Evolutionary conservation across 345 rosid genomes (phyloP).

Genomic region (Pelargonium nanum): DNA sequence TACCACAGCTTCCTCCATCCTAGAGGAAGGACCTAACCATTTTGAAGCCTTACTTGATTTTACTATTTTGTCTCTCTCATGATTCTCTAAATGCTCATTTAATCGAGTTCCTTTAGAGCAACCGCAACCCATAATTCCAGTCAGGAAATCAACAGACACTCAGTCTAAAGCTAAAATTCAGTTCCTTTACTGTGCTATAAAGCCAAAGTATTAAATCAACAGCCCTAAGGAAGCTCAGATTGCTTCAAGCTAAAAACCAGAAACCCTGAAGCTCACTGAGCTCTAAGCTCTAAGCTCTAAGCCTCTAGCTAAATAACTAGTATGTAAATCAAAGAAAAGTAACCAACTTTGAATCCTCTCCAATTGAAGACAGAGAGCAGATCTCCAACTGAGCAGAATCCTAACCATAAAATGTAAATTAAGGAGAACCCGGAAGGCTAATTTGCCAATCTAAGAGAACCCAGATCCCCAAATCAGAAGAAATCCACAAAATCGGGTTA

Average conservation of each 20-base stretch:
- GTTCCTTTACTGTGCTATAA: not conserved
- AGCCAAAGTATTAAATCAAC: not conserved
- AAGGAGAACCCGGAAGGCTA: not conserved
- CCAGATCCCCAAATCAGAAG: not conserved
- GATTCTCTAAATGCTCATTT: not conserved
- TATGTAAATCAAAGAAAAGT: not conserved
- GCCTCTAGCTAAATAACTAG: not conserved
- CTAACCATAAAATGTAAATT: not conserved
- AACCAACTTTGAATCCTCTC: not conserved
- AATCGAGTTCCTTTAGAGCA: not conserved
- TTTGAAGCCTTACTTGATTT: not conserved
- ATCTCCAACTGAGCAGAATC: not conserved
- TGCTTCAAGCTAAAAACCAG: not conserved
- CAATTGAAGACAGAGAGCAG: not conserved
- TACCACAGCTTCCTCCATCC: not conserved
- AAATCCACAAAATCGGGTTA: too few relatives aligned
- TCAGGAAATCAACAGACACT: not conserved
- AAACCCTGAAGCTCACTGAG: not conserved
- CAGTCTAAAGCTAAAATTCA: not conserved
- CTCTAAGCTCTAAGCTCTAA: not conserved
- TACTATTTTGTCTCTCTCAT: not conserved
- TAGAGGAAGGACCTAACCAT: not conserved
- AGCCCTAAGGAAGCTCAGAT: not conserved
- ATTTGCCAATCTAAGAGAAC: too few relatives aligned
- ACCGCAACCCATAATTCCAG: not conserved